Evolutionary conservation across 495 filamentous ascomycete species (phyloP).

Genomic region (Cercophora sp.): DNA sequence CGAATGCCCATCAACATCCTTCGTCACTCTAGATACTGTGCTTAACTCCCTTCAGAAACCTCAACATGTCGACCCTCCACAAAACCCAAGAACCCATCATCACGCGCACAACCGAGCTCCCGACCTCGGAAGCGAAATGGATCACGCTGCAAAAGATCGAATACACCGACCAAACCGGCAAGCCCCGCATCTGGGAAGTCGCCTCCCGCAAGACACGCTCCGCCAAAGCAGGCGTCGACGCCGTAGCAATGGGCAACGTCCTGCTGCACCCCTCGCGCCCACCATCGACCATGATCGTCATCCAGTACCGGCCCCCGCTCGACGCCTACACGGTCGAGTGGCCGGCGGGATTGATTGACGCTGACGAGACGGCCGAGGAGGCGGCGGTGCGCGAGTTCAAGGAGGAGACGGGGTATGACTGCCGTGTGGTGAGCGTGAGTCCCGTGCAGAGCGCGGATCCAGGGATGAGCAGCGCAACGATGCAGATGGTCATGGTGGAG

Average conservation of each 20-base stretch:
- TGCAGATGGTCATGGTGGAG: conserved; percentile 74
- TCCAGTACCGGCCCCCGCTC: conserved; percentile 73
- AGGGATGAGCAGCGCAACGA: conserved; percentile 80
- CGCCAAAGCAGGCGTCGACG: conserved; percentile 44
- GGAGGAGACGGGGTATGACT: conserved; percentile 83
- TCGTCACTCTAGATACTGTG: too few relatives aligned
- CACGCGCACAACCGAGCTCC: conserved; percentile 40
- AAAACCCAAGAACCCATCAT: conserved; percentile 45
- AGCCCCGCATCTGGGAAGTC: conserved; percentile 49
- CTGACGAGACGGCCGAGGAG: conserved; percentile 68
- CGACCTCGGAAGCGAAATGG: conserved; percentile 47
- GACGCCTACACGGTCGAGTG: conserved; percentile 75
- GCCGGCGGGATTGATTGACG: conserved; percentile 80
- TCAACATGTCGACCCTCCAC: conserved; percentile 15
- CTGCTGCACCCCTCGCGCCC: conserved; percentile 46
- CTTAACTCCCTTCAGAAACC: not conserved
- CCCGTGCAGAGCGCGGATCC: conserved; percentile 42
- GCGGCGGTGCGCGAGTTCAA: conserved; percentile 80
- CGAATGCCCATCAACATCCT: not conserved
- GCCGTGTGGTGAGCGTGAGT: conserved; percentile 26
- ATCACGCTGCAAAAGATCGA: conserved; percentile 47
- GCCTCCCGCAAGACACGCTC: conserved; percentile 51
- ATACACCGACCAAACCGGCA: conserved; percentile 50
- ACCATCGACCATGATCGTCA: conserved; percentile 47
- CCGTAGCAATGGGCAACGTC: conserved; percentile 53